These are phyloP conservation scores for Tricholoma sp. DNA, from an alignment of 768 basidiomycete species.

Conservation along the genomic window DNA sequence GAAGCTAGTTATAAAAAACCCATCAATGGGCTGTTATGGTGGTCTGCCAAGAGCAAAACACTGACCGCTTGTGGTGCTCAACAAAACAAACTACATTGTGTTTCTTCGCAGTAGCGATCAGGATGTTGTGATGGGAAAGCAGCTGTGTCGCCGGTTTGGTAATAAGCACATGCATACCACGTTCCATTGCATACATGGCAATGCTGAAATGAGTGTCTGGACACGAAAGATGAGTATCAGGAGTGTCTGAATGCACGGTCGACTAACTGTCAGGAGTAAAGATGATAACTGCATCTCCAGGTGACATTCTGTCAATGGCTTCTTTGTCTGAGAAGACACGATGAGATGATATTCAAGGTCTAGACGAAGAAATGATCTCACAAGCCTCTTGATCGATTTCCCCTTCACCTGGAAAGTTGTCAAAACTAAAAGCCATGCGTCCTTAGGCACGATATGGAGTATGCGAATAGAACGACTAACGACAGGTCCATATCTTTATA, in stretches of 20 bases:
- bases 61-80: constrained; percentile 88
- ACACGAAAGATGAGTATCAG: background rate
- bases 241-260: background rate
- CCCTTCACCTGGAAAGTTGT: constrained; percentile 70
- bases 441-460: background rate
- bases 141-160: constrained; percentile 92
- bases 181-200: constrained; percentile 81
- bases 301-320: constrained; percentile 71
- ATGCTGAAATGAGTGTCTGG: constrained; percentile 82
- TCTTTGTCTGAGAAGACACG: constrained; percentile 55
- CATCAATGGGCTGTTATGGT: background rate
- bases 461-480: constrained; percentile 33
- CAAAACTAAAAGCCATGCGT: constrained; percentile 46
- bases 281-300: constrained; percentile 87
- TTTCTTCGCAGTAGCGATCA: constrained; percentile 72
- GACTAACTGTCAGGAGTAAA: constrained; percentile 85
- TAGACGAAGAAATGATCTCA: constrained; percentile 31
- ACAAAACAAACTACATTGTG: constrained; percentile 86
- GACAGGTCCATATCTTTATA: constrained; percentile 87
- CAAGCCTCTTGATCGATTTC: constrained; percentile 76
- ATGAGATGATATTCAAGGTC: background rate
- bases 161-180: constrained; percentile 81
- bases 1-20: constrained; percentile 36
- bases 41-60: background rate
- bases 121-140: constrained; percentile 73